Evolutionary conservation across 192 early-diverging fungal genomes (phyloP).

Genomic region (Nowakowskiella sp.): DNA sequence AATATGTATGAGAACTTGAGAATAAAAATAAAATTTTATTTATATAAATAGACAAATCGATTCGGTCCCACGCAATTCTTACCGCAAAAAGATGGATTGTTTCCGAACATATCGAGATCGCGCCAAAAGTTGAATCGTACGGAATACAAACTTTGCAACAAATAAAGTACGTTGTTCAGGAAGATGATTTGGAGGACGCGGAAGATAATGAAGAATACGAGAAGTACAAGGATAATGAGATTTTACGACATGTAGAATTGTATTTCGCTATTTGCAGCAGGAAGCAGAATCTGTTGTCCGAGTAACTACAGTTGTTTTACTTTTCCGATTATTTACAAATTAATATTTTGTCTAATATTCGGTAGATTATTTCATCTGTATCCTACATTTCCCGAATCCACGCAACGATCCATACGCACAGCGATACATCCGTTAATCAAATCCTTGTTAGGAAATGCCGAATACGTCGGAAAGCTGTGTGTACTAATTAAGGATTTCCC

Average conservation of each 20-base stretch:
- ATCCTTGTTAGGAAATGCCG: slow-evolving; percentile 48
- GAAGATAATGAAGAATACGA: slow-evolving; percentile 4
- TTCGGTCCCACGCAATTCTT: slow-evolving; percentile 51
- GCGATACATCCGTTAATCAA: slow-evolving; percentile 60
- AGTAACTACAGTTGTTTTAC: no score
- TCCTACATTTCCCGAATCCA: slow-evolving; percentile 15
- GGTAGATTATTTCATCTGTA: slow-evolving; percentile 49
- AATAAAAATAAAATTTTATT: slow-evolving; percentile 6
- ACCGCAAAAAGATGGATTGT: slow-evolving; percentile 47
- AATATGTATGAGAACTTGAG: not conserved
- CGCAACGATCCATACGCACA: slow-evolving; percentile 46
- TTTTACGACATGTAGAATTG: slow-evolving; percentile 59
- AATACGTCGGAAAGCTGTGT: slow-evolving; percentile 34
- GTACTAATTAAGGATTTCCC: slow-evolving; percentile 58
- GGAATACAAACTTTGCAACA: slow-evolving; percentile 14
- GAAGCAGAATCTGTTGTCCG: slow-evolving; percentile 56
- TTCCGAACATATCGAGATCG: slow-evolving; percentile 38
- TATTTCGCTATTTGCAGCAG: slow-evolving; percentile 70
- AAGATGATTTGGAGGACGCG: slow-evolving; percentile 1
- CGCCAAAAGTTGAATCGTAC: slow-evolving; percentile 37
- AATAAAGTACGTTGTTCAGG: slow-evolving; percentile 14
- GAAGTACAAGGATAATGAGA: slow-evolving; percentile 52
- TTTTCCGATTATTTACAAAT: no score
- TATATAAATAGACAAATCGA: slow-evolving; percentile 26
- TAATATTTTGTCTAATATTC: no score